Percentiles rank a stretch among this genome's conserved stretches.
phyloP scores from a whole-genome alignment of 768 basidiomycete species.

The Exidia glandulosa region DNA sequence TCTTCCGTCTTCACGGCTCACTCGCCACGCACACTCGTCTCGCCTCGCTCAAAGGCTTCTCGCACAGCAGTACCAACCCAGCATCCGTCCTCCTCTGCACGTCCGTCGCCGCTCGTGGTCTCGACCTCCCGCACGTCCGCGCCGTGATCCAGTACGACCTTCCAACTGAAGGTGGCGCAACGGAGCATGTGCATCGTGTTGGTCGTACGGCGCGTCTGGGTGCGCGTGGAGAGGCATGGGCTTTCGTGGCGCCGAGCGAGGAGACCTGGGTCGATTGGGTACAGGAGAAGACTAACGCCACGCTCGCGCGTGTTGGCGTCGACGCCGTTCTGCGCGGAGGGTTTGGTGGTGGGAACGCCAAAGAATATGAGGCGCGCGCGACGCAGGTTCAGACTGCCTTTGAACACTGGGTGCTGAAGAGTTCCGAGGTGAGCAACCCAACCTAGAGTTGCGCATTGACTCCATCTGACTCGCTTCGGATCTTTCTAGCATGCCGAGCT shows the following conservation, averaged over 20 bases:
- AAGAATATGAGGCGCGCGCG: slow-evolving; percentile 78
- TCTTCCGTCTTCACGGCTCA: slow-evolving; percentile 91
- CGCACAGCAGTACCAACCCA: slow-evolving; percentile 28
- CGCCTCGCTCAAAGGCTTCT: slow-evolving; percentile 74
- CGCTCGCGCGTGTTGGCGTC: slow-evolving; percentile 48
- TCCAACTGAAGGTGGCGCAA: slow-evolving; percentile 92
- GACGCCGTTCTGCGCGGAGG: slow-evolving; percentile 68
- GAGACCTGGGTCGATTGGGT: slow-evolving; percentile 86
- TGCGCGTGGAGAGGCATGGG: slow-evolving; percentile 92
- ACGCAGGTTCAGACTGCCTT: slow-evolving; percentile 93
- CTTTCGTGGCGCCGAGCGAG: slow-evolving; percentile 81
- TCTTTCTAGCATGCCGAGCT: slow-evolving; percentile 52
- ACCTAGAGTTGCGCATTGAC: slow-evolving; percentile 2
- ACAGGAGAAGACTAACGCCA: slow-evolving; percentile 40
- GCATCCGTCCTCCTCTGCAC: slow-evolving; percentile 85
- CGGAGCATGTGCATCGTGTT: slow-evolving; percentile 93
- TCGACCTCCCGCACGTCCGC: slow-evolving; percentile 88
- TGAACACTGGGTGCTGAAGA: slow-evolving; percentile 80
- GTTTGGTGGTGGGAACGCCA: slow-evolving; percentile 65
- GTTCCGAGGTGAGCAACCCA: slow-evolving; percentile 47
- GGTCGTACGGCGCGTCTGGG: slow-evolving; percentile 96
- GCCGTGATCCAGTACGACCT: slow-evolving; percentile 95
- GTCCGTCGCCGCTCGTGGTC: slow-evolving; percentile 95
- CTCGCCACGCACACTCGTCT: slow-evolving; percentile 72
- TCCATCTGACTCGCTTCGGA: slow-evolving; percentile 1